Base-by-base conservation (phyloP, 352 stramenopile species). In the Phytophthora cactorum region DNA sequence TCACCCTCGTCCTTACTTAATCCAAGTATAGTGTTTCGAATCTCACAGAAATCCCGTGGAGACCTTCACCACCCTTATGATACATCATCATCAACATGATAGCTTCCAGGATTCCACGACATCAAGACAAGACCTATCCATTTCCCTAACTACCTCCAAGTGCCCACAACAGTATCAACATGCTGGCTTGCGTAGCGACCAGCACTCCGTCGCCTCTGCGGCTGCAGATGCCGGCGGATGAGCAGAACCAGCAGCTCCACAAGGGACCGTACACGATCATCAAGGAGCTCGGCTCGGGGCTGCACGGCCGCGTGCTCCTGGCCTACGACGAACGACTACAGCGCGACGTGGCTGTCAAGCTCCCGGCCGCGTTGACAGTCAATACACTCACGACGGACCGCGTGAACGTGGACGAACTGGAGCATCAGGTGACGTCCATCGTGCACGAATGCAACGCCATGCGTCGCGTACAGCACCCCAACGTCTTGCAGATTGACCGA, bases 341-440 rank as follows among this genome's bases (percentile, higher is more conserved):
- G 36, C 58, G 72, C 52, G 54, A 79, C 59, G 84, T 93, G n/a
- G 84, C 82, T n/a, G 67, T 93, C n/a, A 93, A 93, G 63, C 66
- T 92, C 8, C 81, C 82, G n/a, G 75, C 79, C 4, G 82, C 75
- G 17, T 74, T 90, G n/a, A 68, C 47, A 4, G 27, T 64, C 27
- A 52, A 72, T 31, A 39, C 60, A 8, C 39, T 66, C 0, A 56
- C 32, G 0, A 56, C 41, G 15, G 68, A 75, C 17, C 45, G 36
- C 25, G 55, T 81, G 45, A 65, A 90, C 38, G 50, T 59, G 39
- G 52, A 74, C 29, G 51, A 78, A 31, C 75, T 92, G n/a, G 72
- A 91, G 32, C 82, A 81, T 41, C 84, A 92, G 47, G 78, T 90
- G 59, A 63, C 79, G 34, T 83, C 84, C 34, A 85, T 93, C 45